phyloP scores from a whole-genome alignment of 2,329 filamentous ascomycete genomes.

The Epichloe amarillans region DNA sequence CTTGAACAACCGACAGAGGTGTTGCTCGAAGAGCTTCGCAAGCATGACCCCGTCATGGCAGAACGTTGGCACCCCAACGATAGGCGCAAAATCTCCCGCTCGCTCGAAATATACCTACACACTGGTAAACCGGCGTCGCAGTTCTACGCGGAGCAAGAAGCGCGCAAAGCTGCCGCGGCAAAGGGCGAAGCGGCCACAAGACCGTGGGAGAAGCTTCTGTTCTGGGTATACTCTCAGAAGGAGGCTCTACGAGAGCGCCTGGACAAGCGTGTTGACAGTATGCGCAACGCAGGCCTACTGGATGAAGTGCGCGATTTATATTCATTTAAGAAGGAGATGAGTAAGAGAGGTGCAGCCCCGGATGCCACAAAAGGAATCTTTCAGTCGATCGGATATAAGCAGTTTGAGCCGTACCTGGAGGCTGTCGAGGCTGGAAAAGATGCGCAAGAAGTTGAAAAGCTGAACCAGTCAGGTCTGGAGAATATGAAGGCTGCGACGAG shows the following conservation, averaged over 20 bases:
- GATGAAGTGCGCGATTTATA: conserved; percentile 35
- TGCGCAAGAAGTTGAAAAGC: conserved; percentile 31
- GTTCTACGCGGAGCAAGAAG: conserved; percentile 67
- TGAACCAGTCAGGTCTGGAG: conserved; percentile 51
- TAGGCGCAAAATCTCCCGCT: conserved; percentile 74
- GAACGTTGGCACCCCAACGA: conserved; percentile 90
- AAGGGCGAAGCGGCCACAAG: conserved; percentile 10
- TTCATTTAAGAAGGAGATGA: conserved; percentile 22
- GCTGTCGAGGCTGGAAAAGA: conserved; percentile 23
- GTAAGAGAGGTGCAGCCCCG: conserved; percentile 35
- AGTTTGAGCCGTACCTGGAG: conserved; percentile 61
- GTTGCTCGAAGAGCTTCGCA: conserved; percentile 57
- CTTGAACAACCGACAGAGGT: conserved; percentile 57
- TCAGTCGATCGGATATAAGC: conserved; percentile 94
- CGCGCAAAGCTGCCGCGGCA: conserved; percentile 20
- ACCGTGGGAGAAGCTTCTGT: conserved; percentile 49
- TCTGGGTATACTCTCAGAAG: conserved; percentile 75
- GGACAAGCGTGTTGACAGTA: conserved; percentile 66
- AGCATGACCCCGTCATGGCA: conserved; percentile 83
- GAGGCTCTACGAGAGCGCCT: conserved; percentile 57
- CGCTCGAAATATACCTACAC: conserved; percentile 76
- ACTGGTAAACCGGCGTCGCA: conserved; percentile 75
- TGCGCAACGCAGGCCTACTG: conserved; percentile 49
- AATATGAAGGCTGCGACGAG: conserved; percentile 71
- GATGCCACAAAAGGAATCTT: conserved; percentile 79